These are phyloP conservation scores for Mucor indicus DNA, from an alignment of 371 early-diverging fungal genomes.

Conservation along the genomic window DNA sequence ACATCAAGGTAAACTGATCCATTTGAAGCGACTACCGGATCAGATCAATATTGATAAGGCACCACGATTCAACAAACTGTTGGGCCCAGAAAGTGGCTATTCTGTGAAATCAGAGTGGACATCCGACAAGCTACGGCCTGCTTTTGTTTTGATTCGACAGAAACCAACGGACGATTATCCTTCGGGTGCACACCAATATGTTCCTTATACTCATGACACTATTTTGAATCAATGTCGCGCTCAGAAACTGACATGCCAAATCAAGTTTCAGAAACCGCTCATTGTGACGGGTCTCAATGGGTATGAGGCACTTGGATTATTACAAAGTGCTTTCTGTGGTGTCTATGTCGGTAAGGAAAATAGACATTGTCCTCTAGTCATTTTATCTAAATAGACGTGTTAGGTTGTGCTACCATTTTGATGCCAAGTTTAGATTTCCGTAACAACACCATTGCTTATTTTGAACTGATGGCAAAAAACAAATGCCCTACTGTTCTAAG, in stretches of 20 bases:
- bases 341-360: slow-evolving; percentile 57
- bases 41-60: slow-evolving; percentile 54
- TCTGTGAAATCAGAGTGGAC: slow-evolving; percentile 36
- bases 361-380: no score
- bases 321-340: slow-evolving; percentile 69
- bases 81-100: slow-evolving; percentile 54
- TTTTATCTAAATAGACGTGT: not conserved
- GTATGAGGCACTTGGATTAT: slow-evolving; percentile 72
- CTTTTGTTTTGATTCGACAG: slow-evolving; percentile 47
- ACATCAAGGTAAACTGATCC: not conserved
- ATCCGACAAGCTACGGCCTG: slow-evolving; percentile 27
- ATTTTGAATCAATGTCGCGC: slow-evolving; percentile 71
- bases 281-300: slow-evolving; percentile 56
- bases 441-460: slow-evolving; percentile 56
- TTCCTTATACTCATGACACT: slow-evolving; percentile 59
- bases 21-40: slow-evolving; percentile 23
- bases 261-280: slow-evolving; percentile 60
- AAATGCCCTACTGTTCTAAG: slow-evolving; percentile 62
- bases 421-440: slow-evolving; percentile 54
- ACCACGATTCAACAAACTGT: slow-evolving; percentile 43
- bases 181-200: slow-evolving; percentile 45
- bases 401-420: slow-evolving; percentile 54
- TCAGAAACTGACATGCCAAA: slow-evolving; percentile 71
- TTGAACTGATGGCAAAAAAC: slow-evolving; percentile 56
- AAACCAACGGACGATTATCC: slow-evolving; percentile 12